Evolutionary conservation across 768 basidiomycete genomes (phyloP), one percentile per base, ranked within the genome.

Genomic region (Gloeostereum incarnatum): DNA sequence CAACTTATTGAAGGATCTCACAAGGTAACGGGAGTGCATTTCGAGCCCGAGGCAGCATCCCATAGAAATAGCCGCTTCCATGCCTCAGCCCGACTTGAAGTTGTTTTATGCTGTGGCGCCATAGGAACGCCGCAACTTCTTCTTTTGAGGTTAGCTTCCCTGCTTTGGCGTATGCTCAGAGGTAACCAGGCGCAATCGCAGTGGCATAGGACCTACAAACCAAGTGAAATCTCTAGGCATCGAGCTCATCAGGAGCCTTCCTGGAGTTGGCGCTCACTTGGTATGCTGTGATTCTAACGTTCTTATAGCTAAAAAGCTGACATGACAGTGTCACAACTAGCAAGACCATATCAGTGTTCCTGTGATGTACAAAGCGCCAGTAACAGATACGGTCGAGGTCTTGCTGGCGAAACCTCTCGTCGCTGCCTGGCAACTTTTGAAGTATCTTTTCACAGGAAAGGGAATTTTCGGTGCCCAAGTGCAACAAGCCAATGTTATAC

Each of bases 241-340:
- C 27, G 40, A 47, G 8, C 55, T 63, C 18, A 47, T 51, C 23
- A 41, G 60, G 26, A 55, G 59, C 23, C 53, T 69, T 7, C 62
- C 66, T 8, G 69, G 67, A 31, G 69, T 71, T 18, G 69, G 69
- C 2, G 63, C 66, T 41, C 63, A 68, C 50, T 43, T 69, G 36
- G 42, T 44, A 30, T 26, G 30, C 18, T 2, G 16, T 42, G 9
- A 4, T 25, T 31, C 5, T 14, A 8, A 8, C 17, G 10, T 10
- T 22, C 26, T 9, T 29, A 5, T 10, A 4, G 5, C 2, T 3
- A 5, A 24, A 29, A 13, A 13, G 24, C 26, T 2, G 18, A 13
- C 4, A 3, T 23, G 23, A 13, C 13, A 9, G 23, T 31, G 4
- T 26, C 7, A 36, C 4, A 27, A 6, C 10, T 36, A 59, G 55